Conservation (phyloP, 352 stramenopile species). For the Thraustochytrium sp. region DNA sequence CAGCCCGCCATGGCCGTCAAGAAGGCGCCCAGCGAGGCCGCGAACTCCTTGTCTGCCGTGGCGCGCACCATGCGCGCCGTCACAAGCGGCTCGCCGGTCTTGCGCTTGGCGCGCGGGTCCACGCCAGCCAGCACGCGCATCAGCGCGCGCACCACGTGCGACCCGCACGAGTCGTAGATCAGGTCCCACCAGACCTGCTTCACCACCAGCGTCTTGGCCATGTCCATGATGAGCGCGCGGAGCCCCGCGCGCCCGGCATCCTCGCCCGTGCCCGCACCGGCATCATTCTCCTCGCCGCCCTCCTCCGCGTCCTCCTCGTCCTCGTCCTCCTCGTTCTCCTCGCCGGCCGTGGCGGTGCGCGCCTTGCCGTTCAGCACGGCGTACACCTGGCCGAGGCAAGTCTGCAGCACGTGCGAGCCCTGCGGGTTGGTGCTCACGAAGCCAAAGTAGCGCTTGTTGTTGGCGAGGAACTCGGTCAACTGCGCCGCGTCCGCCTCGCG, state of each 20-base stretch:
- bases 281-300: conserved; percentile 4
- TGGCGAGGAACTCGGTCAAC: background rate
- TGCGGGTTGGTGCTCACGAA: conserved; percentile 20
- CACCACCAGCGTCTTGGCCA: conserved; percentile 32
- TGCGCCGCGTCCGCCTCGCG: background rate
- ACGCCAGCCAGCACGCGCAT: background rate
- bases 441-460: conserved; percentile 39
- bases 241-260: background rate
- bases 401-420: conserved; percentile 22
- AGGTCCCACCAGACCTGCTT: conserved; percentile 41
- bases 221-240: background rate
- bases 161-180: conserved; percentile 31
- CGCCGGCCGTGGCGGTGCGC: background rate
- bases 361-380: background rate
- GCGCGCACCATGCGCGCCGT: background rate
- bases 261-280: background rate
- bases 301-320: background rate
- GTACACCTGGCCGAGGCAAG: background rate
- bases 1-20: background rate
- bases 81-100: background rate
- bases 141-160: conserved; percentile 34
- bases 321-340: background rate
- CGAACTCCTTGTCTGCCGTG: background rate
- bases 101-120: conserved; percentile 2
- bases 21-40: conserved; percentile 13